Base-by-base conservation (phyloP, 257 asterid genomes). In the Striga asiatica region DNA sequence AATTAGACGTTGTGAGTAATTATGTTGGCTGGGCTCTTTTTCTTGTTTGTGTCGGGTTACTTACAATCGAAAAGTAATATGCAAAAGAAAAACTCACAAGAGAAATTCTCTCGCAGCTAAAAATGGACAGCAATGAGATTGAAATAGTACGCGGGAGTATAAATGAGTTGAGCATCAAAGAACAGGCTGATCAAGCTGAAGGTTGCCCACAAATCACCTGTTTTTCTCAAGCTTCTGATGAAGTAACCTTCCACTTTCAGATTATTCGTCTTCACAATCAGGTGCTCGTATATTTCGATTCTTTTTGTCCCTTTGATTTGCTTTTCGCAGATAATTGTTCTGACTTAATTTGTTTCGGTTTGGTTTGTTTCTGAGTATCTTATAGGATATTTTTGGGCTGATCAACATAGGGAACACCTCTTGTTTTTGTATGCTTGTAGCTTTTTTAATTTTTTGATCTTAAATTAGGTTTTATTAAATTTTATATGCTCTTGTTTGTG, bases 241-340 rank as follows among this genome's bases (percentile, higher is more conserved):
- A 42, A 8, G 22, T 17, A 2, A 8, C 50, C 12, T 24, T 42
- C 12, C 50, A 42, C 24, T 42, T 82, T 69, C 96, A 87, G 66
- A 87, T 91, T 59, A 72, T 91, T 49, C 93, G 89, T 17, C 85
- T 91, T 61, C 93, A 60, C 39, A 82, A 80, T 62, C 98, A 91
- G 96, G 98, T 75, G 8, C 13, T n/a, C 13, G 11, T 6, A 32
- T 22, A 18, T 10, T 34, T 20, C 24, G 27, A 1, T 20, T 32
- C 6, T 13, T 8, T 48, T 47, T 28, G 3, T 8, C 11, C n/a
- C 12, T 9, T 12, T 3, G n/a, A n/a, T n/a, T 3, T 6, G 6
- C 1, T 42, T 27, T 13, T 27, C 21, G 6, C n/a, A 51, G 29
- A 0, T 12, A 0, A 11, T 19, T 1, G 7, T 45, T 43, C 3